phyloP scores from a whole-genome alignment of 176 grass and related monocot species.

The Hsuehochloa calcarea region DNA sequence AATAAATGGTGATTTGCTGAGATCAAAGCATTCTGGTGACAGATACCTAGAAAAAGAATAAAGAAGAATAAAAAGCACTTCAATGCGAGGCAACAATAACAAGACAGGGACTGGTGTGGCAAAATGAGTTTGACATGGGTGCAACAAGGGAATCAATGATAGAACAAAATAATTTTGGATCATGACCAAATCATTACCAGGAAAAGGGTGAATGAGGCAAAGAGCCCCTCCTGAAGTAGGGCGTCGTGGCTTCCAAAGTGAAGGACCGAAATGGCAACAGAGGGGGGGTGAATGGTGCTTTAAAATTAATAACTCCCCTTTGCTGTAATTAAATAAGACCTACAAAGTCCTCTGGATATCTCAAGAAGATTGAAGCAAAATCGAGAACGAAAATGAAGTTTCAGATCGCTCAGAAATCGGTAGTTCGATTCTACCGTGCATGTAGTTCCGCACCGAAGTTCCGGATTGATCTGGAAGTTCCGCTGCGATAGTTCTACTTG shows the following conservation, averaged over 20 bases:
- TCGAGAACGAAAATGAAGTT: no score
- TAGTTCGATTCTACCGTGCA: no score
- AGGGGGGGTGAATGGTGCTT: no score
- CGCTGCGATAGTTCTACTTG: no score
- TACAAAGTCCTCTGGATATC: no score
- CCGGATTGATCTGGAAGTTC: no score
- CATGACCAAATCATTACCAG: conserved; percentile 47
- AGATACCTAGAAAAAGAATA: conserved; percentile 79
- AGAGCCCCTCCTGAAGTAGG: conserved; percentile 89
- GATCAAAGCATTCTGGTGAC: conserved; percentile 97
- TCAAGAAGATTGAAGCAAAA: no score
- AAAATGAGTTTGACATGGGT: not conserved
- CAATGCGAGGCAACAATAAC: not conserved
- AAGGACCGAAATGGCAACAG: no score
- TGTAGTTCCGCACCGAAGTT: no score
- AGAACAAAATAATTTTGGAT: not conserved
- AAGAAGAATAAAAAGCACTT: not conserved
- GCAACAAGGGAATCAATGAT: not conserved
- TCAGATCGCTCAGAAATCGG: no score
- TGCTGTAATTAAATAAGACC: no score
- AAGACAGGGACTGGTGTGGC: not conserved
- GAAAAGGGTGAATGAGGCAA: conserved; percentile 92
- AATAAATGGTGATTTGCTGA: conserved; percentile 92
- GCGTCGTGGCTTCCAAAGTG: conserved; percentile 75
- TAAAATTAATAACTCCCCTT: no score